These are phyloP conservation scores for Sugiyamaella pinicola DNA, from an alignment of 1,139 yeast species.

Conservation along the genomic window DNA sequence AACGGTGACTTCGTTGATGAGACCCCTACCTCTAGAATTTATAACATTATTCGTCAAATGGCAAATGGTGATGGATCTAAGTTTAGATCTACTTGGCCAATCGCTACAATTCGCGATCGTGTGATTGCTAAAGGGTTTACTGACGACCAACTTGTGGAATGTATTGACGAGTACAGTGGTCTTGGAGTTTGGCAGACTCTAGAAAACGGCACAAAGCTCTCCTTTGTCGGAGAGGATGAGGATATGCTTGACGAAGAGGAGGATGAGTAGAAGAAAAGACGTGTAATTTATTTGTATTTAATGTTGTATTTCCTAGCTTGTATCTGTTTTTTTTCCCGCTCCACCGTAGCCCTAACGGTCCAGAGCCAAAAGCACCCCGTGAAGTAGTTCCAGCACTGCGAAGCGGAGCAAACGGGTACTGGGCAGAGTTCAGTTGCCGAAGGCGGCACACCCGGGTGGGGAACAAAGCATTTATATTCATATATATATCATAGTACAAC, in stretches of 20 bases:
- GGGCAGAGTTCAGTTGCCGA: too few relatives aligned
- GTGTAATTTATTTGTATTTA: constrained; percentile 4
- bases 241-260: constrained; percentile 18
- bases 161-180: constrained; percentile 72
- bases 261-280: neutral
- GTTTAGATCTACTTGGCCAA: constrained; percentile 50
- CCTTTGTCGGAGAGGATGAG: constrained; percentile 31
- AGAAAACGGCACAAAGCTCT: constrained; percentile 47
- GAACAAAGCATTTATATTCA: constrained; percentile 1
- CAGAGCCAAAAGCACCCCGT: too few relatives aligned
- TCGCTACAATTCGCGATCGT: constrained; percentile 64
- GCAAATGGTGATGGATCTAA: constrained; percentile 52
- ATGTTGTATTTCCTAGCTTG: neutral
- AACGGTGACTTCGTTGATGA: constrained; percentile 47
- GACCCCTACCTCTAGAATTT: constrained; percentile 59
- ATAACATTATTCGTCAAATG: constrained; percentile 57
- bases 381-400: too few relatives aligned
- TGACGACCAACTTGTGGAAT: constrained; percentile 70
- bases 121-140: constrained; percentile 84
- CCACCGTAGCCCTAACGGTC: too few relatives aligned
- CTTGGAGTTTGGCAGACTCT: constrained; percentile 77
- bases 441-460: too few relatives aligned
- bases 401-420: too few relatives aligned
- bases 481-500: constrained; percentile 13
- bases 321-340: too few relatives aligned